Base-by-base conservation (phyloP, 1,284 basidiomycete species). In the Coriolopsis trogii region DNA sequence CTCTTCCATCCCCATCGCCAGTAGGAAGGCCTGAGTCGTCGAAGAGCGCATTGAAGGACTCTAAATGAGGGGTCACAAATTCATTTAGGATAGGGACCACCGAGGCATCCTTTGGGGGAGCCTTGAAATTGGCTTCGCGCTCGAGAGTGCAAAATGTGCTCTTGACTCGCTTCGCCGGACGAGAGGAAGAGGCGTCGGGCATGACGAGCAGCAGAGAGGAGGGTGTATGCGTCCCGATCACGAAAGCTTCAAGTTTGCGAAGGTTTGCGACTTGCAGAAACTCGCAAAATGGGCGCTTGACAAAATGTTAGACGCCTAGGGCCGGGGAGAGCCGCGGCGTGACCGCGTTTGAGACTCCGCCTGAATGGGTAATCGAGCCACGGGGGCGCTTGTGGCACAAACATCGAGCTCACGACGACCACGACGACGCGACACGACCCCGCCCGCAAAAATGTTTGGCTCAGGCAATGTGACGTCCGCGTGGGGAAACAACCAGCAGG, bases 21-120 rank as follows among this genome's bases (percentile, higher is more conserved):
- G 73, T 68, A 64, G 82, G 85, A 56, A 87, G 67, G 6, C 84
- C 87, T 46, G 86, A 90, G 63, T 93, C 91, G 63, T 96, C 92
- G 67, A 97, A 93, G 26, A 99, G 80, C 10, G 94, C 89, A 70
- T 99, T 97, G 80, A 99, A 99, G 37, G 92, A 95, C 71, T 98
- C 91, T 58, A 99, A 84, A 68, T 98, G 95, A 9, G 97, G 97
- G 25, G 84, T 79, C 49, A 98, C 92, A 62, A 99, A 93, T 72
- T 97, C 93, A 63, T 96, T 93, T 50, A 99, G 80, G 50, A 93
- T 91, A 15, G 87, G 85, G 51, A 93, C 86, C 15, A 87, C 85
- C 31, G 89, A 82, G 18, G 82, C 82, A 41, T 82, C 73, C 60
- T 78, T 77, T 16, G 89, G 80, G 0, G 97, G 97, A 51, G 87